Base-by-base conservation (phyloP, 352 stramenopile genomes). In the Pythium vanterpoolii region DNA sequence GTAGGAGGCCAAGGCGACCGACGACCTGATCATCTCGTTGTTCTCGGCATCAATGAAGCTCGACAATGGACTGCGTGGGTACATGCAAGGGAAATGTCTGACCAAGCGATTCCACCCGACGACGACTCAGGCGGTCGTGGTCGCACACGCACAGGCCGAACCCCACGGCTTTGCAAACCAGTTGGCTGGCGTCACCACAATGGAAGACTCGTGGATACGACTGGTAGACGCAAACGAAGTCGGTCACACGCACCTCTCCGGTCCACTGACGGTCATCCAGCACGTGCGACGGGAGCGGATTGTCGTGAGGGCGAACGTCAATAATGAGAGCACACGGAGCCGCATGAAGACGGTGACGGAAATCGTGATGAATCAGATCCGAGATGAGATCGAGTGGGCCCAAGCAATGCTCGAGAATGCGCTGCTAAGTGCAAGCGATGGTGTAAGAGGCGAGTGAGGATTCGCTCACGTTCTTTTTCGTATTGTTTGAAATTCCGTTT, bases 141-240 rank as follows among this genome's bases (percentile, higher is more conserved):
- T 56, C 6, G 11, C 47, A 4, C 48, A 64, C 21, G 33, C 19
- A 13, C 40, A 52, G 19, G 43, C 49, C 27, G 36, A 64, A 21
- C 19, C 30, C 4, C 26, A 18, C 1, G 56, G 47, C 2, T 64
- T 57, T 21, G 6, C 6, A 6, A 52, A 57, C 56, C 11, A 57
- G 27, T 39, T 64, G 33, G 47, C 57, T 21, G 56, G 56, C 2
- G 56, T 55, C n/a, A 36, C 6, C 16, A 26, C 30, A 1, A 27
- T 52, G 1, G 48, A 58, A 39, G 56, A 64, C 14, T 47, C 56
- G 36, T 64, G 56, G 56, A 19, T 64, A 10, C 56, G 56, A 10
- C n/a, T 64, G 7, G 31, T 58, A 3, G 47, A 57, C 18, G 56
- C 48, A 4, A 42, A 38, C 5, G 47, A 57, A 16, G 13, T 64